Evolutionary conservation across 2,329 filamentous ascomycete species (phyloP).

Genomic region (Rhinocladiella mackenziei): DNA sequence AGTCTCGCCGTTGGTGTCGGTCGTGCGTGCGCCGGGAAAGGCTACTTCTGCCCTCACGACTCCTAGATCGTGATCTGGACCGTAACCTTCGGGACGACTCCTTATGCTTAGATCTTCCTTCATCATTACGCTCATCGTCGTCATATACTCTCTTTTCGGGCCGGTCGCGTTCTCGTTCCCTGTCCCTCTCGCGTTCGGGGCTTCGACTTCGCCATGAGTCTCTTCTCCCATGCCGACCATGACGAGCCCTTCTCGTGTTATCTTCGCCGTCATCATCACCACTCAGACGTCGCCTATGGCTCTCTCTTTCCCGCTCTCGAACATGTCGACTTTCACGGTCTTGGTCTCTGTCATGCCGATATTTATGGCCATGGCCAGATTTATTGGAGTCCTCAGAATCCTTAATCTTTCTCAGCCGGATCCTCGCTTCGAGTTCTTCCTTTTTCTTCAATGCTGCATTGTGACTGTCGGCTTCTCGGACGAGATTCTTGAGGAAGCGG

Average conservation of each 20-base stretch:
- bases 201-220: too few relatives aligned
- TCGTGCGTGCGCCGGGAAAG: too few relatives aligned
- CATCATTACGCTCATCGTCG: too few relatives aligned
- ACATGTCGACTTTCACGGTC: constrained; percentile 18
- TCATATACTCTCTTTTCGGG: background rate
- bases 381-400: constrained; percentile 38
- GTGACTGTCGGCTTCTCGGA: constrained; percentile 81
- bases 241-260: constrained; percentile 23
- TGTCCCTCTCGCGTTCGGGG: constrained; percentile 15
- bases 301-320: constrained; percentile 21
- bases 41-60: too few relatives aligned
- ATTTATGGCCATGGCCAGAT: constrained; percentile 18
- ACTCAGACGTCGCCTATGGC: constrained; percentile 31
- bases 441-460: constrained; percentile 82
- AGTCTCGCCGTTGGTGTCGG: too few relatives aligned
- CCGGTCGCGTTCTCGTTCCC: constrained; percentile 14
- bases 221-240: constrained; percentile 2
- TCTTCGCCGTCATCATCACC: constrained; percentile 29
- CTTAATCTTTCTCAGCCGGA: constrained; percentile 61
- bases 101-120: too few relatives aligned
- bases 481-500: constrained; percentile 79
- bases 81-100: constrained; percentile 16
- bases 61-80: constrained; percentile 13
- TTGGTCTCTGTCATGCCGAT: constrained; percentile 25
- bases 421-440: constrained; percentile 73